Base-by-base conservation (phyloP, 2,329 filamentous ascomycete genomes). In the Monilinia fructicola region DNA sequence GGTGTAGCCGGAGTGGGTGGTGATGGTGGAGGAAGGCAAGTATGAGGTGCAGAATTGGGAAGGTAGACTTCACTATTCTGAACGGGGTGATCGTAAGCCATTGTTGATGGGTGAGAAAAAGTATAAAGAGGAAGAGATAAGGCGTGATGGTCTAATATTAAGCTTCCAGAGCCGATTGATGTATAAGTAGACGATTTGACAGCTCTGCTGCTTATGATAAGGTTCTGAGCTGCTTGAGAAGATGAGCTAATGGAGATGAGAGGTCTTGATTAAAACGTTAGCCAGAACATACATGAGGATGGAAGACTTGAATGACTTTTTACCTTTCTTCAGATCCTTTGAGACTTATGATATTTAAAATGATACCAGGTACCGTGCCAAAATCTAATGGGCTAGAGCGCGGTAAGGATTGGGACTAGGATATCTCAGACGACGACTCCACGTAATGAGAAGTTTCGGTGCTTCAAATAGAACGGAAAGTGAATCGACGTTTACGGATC, bases 1-100 rank as follows among this genome's bases (percentile, higher is more conserved):
- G 74, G 74, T 59, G 74, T 74, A n/a, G 73, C 69, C 31, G 74
- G 74, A 12, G 74, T 75, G 12, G 73, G 74, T 14, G 75, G 75
- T 26, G 75, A 73, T 21, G 75, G 74, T 10, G 73, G 74, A 58
- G 67, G 64, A 18, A 53, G 54, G 44, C 64, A 69, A 23, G 66
- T 26, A 50, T 74, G 72, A 21, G 59, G 50, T 26, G 70, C 66
- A 16, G 70, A 67, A 65, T 70, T 70, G 54, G 75, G 69, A 72
- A 77, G 68, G 69, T 76, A 76, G 18, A 77, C 75, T 72, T 76
- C 75, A 67, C 75, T 77, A 55, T 76, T 77, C 50, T 75, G 71
- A 26, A 77, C 71, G 2, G 75, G 75, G 40, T 74, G 69, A 59
- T 74, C 71, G 55, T 69, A 65, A n/a, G 69, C 68, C 74, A 75